These are phyloP conservation scores for Cladosporium austrohemisphaericum DNA, from an alignment of 2,329 filamentous ascomycete genomes.

Conservation along the genomic window DNA sequence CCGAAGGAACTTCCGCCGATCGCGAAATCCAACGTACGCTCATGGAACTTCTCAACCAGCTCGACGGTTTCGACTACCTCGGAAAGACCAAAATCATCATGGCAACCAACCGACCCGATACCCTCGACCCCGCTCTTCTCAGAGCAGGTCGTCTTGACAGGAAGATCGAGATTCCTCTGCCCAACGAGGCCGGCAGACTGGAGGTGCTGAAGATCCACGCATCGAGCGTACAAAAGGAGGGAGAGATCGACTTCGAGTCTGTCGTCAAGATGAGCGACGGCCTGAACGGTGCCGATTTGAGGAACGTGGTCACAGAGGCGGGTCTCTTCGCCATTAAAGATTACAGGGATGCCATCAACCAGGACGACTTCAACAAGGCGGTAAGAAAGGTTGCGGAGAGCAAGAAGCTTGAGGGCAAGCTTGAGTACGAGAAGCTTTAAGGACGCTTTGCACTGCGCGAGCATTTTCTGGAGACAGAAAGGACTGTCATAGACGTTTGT, in stretches of 20 bases:
- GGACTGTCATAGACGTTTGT: not conserved
- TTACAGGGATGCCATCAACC: conserved; percentile 91
- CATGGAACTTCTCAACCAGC: conserved; percentile 97
- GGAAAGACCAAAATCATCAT: conserved; percentile 99
- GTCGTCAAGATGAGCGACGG: conserved; percentile 99
- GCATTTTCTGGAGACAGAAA: too few relatives aligned
- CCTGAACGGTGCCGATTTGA: conserved; percentile 92
- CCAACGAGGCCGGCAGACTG: conserved; percentile 91
- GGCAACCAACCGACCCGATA: conserved; percentile 97
- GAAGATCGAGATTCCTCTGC: conserved; percentile 96
- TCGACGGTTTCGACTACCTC: conserved; percentile 98
- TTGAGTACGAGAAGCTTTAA: conserved; percentile 37
- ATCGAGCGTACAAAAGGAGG: conserved; percentile 78
- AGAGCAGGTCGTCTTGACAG: conserved; percentile 90
- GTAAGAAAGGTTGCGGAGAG: conserved; percentile 94
- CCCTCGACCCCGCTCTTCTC: conserved; percentile 86
- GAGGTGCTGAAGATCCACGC: conserved; percentile 99
- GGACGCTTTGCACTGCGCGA: not conserved
- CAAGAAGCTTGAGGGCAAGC: conserved; percentile 97
- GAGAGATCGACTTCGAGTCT: conserved; percentile 97
- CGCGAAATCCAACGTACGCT: conserved; percentile 96
- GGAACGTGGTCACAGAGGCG: conserved; percentile 97
- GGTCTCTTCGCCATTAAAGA: conserved; percentile 98
- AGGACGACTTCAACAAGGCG: conserved; percentile 99
- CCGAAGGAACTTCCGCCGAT: conserved; percentile 94